Evolutionary conservation across 768 basidiomycete genomes (phyloP).

Genomic region (Mycena latifolia): DNA sequence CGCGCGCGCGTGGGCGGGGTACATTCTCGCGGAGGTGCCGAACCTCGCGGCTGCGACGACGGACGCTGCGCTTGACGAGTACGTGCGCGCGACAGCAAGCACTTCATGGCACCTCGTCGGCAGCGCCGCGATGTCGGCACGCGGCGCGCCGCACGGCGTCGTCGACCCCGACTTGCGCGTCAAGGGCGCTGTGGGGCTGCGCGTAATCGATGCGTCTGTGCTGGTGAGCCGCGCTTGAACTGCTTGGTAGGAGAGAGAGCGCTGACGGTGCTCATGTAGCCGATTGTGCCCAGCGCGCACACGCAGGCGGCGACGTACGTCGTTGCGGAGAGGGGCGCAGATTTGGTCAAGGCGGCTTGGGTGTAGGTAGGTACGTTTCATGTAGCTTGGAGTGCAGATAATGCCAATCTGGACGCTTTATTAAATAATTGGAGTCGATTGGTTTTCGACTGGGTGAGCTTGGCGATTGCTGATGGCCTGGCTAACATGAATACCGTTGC

Average conservation of each 20-base stretch:
- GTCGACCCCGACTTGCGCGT: slow-evolving; percentile 44
- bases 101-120: slow-evolving; percentile 39
- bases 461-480: too few relatives aligned
- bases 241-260: too few relatives aligned
- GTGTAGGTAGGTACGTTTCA: too few relatives aligned
- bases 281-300: slow-evolving; percentile 19
- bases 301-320: slow-evolving; percentile 32
- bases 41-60: slow-evolving; percentile 11
- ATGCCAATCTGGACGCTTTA: too few relatives aligned
- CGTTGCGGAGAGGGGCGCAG: slow-evolving; percentile 20
- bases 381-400: too few relatives aligned
- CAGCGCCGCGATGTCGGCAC: slow-evolving; percentile 39
- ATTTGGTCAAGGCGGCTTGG: slow-evolving; percentile 16
- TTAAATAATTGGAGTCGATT: too few relatives aligned
- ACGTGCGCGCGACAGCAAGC: slow-evolving; percentile 13
- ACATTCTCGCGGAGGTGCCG: slow-evolving; percentile 24
- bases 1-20: slow-evolving; percentile 30
- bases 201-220: slow-evolving; percentile 47
- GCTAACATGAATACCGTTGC: too few relatives aligned
- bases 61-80: slow-evolving; percentile 36
- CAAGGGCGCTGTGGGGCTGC: slow-evolving; percentile 40
- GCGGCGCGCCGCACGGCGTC: slow-evolving; percentile 37
- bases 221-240: too few relatives aligned
- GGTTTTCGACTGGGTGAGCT: too few relatives aligned
- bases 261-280: too few relatives aligned